Evolutionary conservation across 371 early-diverging fungal species (phyloP).

Genomic region (Mucor piriformis): DNA sequence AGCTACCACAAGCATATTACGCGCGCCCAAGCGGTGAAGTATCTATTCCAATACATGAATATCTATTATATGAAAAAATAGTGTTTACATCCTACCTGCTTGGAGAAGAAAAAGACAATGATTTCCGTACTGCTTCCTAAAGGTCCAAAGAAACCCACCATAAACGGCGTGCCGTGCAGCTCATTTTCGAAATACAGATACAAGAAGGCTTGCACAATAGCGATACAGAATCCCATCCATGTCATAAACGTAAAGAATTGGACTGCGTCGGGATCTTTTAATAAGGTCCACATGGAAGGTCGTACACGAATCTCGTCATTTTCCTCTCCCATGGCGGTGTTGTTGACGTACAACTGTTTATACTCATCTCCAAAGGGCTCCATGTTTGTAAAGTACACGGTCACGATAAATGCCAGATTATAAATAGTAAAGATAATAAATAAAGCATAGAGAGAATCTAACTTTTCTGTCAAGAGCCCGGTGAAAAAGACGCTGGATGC

Average conservation of each 20-base stretch:
- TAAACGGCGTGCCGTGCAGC: slow-evolving; percentile 27
- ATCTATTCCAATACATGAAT: slow-evolving; percentile 19
- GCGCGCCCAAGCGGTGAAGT: slow-evolving; percentile 24
- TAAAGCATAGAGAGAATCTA: slow-evolving; percentile 31
- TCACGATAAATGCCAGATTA: slow-evolving; percentile 27
- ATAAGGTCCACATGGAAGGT: slow-evolving; percentile 26
- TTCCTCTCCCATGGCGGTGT: slow-evolving; percentile 2
- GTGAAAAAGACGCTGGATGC: slow-evolving; percentile 38
- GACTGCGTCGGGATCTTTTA: slow-evolving; percentile 18
- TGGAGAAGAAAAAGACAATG: slow-evolving; percentile 39
- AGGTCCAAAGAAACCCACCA: slow-evolving; percentile 39
- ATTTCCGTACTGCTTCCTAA: slow-evolving; percentile 39
- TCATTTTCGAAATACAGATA: slow-evolving; percentile 39
- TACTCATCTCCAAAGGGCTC: slow-evolving; percentile 7
- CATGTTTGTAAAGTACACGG: slow-evolving; percentile 10
- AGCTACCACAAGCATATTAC: slow-evolving; percentile 27
- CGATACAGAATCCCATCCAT: slow-evolving; percentile 27
- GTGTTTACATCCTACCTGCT: slow-evolving; percentile 23
- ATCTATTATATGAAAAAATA: neutral
- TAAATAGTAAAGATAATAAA: slow-evolving; percentile 29
- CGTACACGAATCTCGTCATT: slow-evolving; percentile 3
- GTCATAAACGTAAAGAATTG: slow-evolving; percentile 34
- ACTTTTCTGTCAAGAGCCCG: slow-evolving; percentile 27
- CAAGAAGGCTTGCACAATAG: slow-evolving; percentile 33
- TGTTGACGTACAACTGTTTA: slow-evolving; percentile 9